These are phyloP conservation scores for Nicotiana benthamiana DNA, from an alignment of 257 asterid species.

Conservation along the genomic window DNA sequence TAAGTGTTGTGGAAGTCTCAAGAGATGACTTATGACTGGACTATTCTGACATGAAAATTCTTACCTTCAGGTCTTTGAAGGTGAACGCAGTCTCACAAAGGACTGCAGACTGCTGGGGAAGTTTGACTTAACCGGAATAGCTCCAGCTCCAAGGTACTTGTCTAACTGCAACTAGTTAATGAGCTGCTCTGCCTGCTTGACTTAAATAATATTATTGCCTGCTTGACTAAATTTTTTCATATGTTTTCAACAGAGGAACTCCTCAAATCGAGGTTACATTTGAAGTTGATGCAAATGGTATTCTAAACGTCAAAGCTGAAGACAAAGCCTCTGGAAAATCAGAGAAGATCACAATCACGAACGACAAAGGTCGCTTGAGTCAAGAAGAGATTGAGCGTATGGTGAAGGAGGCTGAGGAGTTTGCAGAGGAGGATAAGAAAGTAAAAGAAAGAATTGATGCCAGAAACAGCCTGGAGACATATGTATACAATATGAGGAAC, in stretches of 20 bases:
- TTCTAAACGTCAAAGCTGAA: slow-evolving; percentile 8
- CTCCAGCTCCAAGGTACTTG: slow-evolving; percentile 14
- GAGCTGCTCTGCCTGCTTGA: neutral
- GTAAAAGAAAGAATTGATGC: slow-evolving; percentile 12
- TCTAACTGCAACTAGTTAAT: neutral
- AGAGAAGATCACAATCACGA: slow-evolving; percentile 2
- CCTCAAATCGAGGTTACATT: slow-evolving; percentile 13
- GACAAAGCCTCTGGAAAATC: slow-evolving; percentile 5
- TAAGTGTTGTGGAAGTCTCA: neutral
- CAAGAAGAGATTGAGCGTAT: slow-evolving; percentile 8
- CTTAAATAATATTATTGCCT: neutral
- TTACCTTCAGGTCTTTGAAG: slow-evolving; percentile 1
- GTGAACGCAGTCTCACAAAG: neutral
- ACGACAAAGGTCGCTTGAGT: neutral
- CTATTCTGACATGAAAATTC: neutral
- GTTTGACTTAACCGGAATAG: slow-evolving; percentile 7
- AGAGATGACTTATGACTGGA: neutral
- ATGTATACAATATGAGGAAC: slow-evolving; percentile 7
- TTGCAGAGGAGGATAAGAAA: slow-evolving; percentile 2
- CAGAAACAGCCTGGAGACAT: slow-evolving; percentile 2
- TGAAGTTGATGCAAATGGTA: slow-evolving; percentile 10
- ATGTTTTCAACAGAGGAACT: slow-evolving; percentile 3
- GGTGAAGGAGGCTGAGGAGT: slow-evolving; percentile 7
- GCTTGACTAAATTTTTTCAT: neutral
- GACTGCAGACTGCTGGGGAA: neutral